Percentiles rank a stretch among this genome's conserved stretches.
These are phyloP conservation scores for Yamadazyma oceani DNA, from an alignment of 1,139 yeast species.

Conservation along the genomic window DNA sequence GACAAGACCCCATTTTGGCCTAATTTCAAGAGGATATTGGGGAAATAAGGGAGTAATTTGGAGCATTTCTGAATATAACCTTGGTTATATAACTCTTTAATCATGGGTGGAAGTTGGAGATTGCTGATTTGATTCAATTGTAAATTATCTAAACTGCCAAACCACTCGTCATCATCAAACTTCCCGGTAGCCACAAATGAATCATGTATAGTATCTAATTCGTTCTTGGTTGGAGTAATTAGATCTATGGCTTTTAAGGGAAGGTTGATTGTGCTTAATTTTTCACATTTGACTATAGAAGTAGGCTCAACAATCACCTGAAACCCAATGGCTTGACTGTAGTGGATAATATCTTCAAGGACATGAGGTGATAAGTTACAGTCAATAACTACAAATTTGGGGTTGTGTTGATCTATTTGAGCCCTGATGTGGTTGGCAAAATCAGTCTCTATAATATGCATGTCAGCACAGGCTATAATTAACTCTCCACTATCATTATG, in stretches of 20 bases:
- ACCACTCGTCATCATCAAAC: constrained; percentile 66
- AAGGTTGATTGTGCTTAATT: constrained; percentile 29
- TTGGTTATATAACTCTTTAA: constrained; percentile 20
- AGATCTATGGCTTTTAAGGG: constrained; percentile 28
- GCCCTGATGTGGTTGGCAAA: constrained; percentile 42
- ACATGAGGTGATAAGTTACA: constrained; percentile 60
- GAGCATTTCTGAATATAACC: constrained; percentile 73
- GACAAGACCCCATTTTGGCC: constrained; percentile 65
- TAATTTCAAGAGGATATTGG: constrained; percentile 64
- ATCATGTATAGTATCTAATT: constrained; percentile 54
- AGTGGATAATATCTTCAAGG: constrained; percentile 19
- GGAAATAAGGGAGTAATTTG: constrained; percentile 69
- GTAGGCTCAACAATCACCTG: constrained; percentile 73
- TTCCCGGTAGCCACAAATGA: constrained; percentile 47
- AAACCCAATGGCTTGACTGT: constrained; percentile 11
- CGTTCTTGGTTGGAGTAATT: constrained; percentile 69
- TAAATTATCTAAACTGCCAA: constrained; percentile 67
- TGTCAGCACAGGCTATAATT: constrained; percentile 80
- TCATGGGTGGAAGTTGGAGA: constrained; percentile 23
- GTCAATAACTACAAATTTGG: constrained; percentile 58
- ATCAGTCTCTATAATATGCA: constrained; percentile 61
- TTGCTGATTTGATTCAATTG: constrained; percentile 48
- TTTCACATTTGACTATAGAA: constrained; percentile 57
- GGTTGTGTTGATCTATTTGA: constrained; percentile 31
- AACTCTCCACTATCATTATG: constrained; percentile 65